Evolutionary conservation across 192 early-diverging fungal genomes (phyloP).

Genomic region (Rhizophagus sp.): DNA sequence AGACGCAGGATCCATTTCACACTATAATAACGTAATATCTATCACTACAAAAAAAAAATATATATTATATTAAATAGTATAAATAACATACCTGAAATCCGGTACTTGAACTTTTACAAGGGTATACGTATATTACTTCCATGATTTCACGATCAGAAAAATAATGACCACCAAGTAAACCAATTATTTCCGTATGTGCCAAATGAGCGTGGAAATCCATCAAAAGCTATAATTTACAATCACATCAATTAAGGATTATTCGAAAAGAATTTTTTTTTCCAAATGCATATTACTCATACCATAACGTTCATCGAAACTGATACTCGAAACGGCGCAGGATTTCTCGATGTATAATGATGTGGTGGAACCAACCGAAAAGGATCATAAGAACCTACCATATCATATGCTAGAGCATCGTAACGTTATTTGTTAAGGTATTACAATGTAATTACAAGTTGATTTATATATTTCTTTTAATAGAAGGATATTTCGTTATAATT

Average conservation of each 20-base stretch:
- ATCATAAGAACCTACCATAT: conserved; percentile 40
- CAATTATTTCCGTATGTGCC: conserved; percentile 90
- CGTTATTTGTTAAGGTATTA: neutral
- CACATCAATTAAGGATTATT: neutral
- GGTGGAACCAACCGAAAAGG: conserved; percentile 59
- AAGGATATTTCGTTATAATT: conserved; percentile 34
- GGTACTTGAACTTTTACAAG: conserved; percentile 80
- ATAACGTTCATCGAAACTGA: conserved; percentile 49
- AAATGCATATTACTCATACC: conserved; percentile 41
- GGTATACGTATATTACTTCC: conserved; percentile 69
- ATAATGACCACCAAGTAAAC: conserved; percentile 83
- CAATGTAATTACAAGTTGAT: neutral
- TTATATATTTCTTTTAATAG: neutral
- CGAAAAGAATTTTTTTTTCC: too few relatives aligned
- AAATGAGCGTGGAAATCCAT: conserved; percentile 95
- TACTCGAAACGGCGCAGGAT: conserved; percentile 56
- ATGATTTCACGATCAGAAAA: conserved; percentile 50
- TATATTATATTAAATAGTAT: neutral
- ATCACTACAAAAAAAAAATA: neutral
- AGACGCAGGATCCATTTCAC: conserved; percentile 91
- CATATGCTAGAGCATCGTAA: conserved; percentile 19
- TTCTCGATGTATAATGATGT: conserved; percentile 41
- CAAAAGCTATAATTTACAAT: conserved; percentile 56
- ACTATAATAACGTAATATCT: conserved; percentile 44
- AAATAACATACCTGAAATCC: conserved; percentile 58